A percentile compares a stretch with the other conserved stretches of the same genome.
phyloP scores from a whole-genome alignment of 2,329 filamentous ascomycete species.

The Ophiostoma ulmi region DNA sequence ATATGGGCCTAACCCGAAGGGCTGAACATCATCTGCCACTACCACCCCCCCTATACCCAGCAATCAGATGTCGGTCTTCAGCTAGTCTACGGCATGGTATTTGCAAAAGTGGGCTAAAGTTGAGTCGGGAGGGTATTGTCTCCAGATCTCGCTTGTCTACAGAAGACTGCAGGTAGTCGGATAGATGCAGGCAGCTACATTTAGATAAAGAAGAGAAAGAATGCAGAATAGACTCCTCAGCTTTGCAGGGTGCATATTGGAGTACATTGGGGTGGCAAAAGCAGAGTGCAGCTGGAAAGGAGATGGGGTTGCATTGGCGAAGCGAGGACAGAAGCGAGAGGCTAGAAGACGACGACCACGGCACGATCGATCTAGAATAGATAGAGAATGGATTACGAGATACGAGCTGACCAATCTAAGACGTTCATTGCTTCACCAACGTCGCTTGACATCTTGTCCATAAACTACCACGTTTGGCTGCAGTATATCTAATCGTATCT shows the following conservation, averaged over 20 bases:
- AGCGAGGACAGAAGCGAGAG: neutral
- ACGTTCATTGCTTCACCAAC: too few species aligned
- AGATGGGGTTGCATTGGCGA: neutral
- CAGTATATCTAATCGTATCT: too few species aligned
- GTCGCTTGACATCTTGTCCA: too few species aligned
- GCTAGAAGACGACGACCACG: neutral
- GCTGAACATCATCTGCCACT: neutral
- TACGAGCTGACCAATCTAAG: too few species aligned
- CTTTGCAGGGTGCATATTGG: neutral
- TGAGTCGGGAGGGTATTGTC: too few species aligned
- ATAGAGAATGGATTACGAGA: neutral
- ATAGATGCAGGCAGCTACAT: neutral
- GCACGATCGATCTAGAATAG: neutral
- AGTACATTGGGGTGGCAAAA: neutral
- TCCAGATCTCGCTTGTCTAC: neutral
- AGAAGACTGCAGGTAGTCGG: neutral
- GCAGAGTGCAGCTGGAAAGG: neutral
- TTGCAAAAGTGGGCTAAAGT: neutral
- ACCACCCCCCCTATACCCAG: neutral
- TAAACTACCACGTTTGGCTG: too few species aligned
- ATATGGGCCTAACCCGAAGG: neutral
- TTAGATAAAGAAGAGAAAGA: neutral
- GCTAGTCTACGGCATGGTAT: neutral
- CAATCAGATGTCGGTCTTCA: neutral
- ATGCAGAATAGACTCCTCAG: neutral